A percentile compares a stretch with the other conserved stretches of the same genome.
Evolutionary conservation across 2,329 filamentous ascomycete species (phyloP).

Genomic region (Aspergillus chevalieri): DNA sequence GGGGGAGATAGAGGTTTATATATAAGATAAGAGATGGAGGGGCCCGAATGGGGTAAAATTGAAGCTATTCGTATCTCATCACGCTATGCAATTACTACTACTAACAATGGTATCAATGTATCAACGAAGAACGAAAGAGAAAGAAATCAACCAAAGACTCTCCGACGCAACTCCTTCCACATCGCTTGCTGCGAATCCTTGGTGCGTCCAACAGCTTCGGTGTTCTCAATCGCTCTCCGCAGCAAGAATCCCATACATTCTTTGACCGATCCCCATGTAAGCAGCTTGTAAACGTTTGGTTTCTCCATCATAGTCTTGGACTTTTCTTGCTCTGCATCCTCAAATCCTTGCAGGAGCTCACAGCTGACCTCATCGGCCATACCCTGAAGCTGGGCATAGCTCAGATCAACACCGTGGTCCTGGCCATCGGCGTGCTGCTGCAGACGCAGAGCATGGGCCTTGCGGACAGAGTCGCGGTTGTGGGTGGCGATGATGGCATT

Average conservation of each 20-base stretch:
- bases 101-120: not conserved
- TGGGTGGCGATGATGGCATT: conserved; percentile 56
- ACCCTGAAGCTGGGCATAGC: conserved; percentile 78
- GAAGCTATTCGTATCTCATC: not conserved
- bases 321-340: conserved; percentile 14
- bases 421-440: conserved; percentile 44
- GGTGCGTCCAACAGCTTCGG: conserved; percentile 54
- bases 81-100: not conserved
- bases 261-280: conserved; percentile 54
- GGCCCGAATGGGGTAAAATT: not conserved
- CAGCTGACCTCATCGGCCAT: conserved; percentile 89
- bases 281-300: conserved; percentile 53
- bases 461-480: conserved; percentile 49
- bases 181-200: conserved; percentile 36
- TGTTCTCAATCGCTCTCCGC: conserved; percentile 67
- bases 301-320: conserved; percentile 13
- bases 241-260: conserved; percentile 58
- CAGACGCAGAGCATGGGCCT: conserved; percentile 43
- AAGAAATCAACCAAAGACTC: conserved; percentile 10
- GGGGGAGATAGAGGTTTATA: not conserved
- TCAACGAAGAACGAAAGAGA: conserved; percentile 1
- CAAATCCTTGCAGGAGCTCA: conserved; percentile 45
- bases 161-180: conserved; percentile 29
- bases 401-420: conserved; percentile 38
- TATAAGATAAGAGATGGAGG: not conserved